Conservation (phyloP, 1,284 basidiomycete genomes). For the Phellinidium pouzarii region DNA sequence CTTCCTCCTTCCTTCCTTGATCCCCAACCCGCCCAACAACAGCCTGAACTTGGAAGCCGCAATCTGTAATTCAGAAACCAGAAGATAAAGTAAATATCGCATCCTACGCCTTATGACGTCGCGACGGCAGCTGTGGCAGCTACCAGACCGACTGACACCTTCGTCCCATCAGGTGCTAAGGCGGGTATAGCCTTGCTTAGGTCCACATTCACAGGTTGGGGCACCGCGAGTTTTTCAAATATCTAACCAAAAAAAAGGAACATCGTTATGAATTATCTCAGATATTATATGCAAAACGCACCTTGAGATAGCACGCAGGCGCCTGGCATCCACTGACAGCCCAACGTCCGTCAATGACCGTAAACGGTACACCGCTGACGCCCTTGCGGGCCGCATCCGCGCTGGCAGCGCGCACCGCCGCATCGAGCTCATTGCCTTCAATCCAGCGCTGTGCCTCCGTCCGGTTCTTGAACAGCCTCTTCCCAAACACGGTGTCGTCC, state of each 20-base stretch:
- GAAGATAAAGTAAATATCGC: no score
- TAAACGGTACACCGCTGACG: slow-evolving; percentile 75
- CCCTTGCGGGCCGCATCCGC: slow-evolving; percentile 61
- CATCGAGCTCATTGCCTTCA: slow-evolving; percentile 56
- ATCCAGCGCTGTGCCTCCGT: slow-evolving; percentile 28
- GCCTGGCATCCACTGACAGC: slow-evolving; percentile 70
- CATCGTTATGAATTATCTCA: background rate
- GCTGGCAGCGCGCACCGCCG: slow-evolving; percentile 64
- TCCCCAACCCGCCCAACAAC: no score
- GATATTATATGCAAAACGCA: slow-evolving; percentile 26
- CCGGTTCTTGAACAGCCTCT: slow-evolving; percentile 7
- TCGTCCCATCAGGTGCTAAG: no score
- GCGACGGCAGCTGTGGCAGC: no score
- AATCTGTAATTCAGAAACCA: no score
- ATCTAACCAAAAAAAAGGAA: background rate
- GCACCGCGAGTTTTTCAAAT: slow-evolving; percentile 14
- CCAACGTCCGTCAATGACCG: slow-evolving; percentile 75
- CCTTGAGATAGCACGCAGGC: slow-evolving; percentile 66
- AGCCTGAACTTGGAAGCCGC: no score
- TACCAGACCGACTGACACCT: no score
- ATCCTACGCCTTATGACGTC: no score
- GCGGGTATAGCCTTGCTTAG: no score
- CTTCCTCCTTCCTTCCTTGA: no score
- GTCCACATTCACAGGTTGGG: no score
- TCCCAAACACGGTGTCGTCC: no score